Evolutionary conservation across 805 yeast genomes (phyloP).

Genomic region (Candida rishiriensis): DNA sequence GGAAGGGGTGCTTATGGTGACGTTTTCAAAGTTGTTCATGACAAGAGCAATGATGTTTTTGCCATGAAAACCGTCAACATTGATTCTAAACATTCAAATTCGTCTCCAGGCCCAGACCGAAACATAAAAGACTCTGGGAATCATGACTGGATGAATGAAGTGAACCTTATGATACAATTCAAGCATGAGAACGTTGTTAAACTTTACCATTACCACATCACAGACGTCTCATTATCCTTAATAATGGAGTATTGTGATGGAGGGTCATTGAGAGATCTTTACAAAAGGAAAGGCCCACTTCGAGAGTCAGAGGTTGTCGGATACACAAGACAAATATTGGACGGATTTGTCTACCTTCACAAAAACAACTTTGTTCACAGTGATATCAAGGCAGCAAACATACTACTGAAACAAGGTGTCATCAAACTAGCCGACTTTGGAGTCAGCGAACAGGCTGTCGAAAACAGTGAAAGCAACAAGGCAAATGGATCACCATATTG

Average conservation of each 20-base stretch:
- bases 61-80: conserved; percentile 25
- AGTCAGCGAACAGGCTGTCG: conserved; percentile 51
- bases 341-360: conserved; percentile 62
- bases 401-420: conserved; percentile 48
- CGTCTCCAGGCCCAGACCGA: not conserved
- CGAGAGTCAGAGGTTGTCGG: conserved; percentile 49
- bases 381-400: conserved; percentile 75
- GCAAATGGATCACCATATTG: conserved; percentile 60
- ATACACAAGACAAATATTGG: conserved; percentile 50
- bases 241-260: conserved; percentile 62
- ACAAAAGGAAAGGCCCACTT: conserved; percentile 47
- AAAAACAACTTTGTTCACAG: conserved; percentile 73
- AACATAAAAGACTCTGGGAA: conserved; percentile 1
- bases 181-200: conserved; percentile 65
- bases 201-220: conserved; percentile 63
- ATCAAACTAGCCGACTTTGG: conserved; percentile 79
- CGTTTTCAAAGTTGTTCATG: conserved; percentile 47
- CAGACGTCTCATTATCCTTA: conserved; percentile 47
- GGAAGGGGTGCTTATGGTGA: conserved; percentile 93
- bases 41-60: conserved; percentile 7
- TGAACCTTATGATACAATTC: conserved; percentile 57
- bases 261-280: conserved; percentile 58
- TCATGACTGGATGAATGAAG: conserved; percentile 54
- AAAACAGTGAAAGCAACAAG: conserved; percentile 30
- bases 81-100: conserved; percentile 3